Conservation (phyloP, 176 grass and related monocot genomes). For the Paspalum vaginatum region DNA sequence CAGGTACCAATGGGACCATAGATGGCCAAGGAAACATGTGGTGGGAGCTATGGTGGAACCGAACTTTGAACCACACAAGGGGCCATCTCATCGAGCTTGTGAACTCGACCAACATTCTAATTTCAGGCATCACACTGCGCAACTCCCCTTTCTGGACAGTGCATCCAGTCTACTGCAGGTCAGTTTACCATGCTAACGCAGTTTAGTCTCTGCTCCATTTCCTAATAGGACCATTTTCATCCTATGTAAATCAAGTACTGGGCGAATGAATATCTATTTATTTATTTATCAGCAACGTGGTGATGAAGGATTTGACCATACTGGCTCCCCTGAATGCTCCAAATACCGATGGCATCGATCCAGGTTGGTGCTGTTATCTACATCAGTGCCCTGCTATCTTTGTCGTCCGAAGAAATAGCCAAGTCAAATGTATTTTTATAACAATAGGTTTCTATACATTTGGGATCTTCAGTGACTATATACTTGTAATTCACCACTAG, state of each 20-base stretch:
- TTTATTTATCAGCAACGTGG: constrained; percentile 67
- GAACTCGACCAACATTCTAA: constrained; percentile 72
- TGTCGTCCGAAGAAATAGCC: neutral
- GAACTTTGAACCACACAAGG: constrained; percentile 83
- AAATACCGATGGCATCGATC: constrained; percentile 97
- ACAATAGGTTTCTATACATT: neutral
- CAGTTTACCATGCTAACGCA: neutral
- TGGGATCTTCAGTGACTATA: too few species aligned
- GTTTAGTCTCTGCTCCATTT: neutral
- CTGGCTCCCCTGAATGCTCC: constrained; percentile 79
- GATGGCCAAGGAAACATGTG: constrained; percentile 92
- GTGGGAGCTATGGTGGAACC: constrained; percentile 96
- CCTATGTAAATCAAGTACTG: constrained; percentile 22
- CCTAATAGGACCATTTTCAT: too few species aligned
- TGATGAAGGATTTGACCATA: constrained; percentile 79
- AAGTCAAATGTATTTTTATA: neutral
- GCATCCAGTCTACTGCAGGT: constrained; percentile 97
- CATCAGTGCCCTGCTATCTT: neutral
- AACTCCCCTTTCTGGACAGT: constrained; percentile 99
- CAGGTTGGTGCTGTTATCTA: constrained; percentile 51
- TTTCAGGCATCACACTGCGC: constrained; percentile 70
- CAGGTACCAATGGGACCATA: constrained; percentile 87
- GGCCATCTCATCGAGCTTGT: constrained; percentile 81
- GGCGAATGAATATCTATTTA: neutral
- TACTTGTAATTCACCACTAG: neutral